These are phyloP conservation scores for Corylus heterophylla DNA, from an alignment of 306 rosid species.

Conservation along the genomic window DNA sequence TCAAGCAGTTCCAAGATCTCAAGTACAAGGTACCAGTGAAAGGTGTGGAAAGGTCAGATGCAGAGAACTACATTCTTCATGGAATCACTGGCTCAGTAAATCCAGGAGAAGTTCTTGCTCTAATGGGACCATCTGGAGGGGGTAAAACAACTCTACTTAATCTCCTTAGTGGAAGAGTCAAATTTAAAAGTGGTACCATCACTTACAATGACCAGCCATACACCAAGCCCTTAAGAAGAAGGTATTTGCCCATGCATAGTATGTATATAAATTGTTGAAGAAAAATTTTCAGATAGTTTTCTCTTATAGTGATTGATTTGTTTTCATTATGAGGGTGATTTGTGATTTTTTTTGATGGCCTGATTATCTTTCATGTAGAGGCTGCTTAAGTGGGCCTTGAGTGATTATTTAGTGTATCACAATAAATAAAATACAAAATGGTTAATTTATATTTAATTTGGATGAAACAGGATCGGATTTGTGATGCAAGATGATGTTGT, in stretches of 20 bases:
- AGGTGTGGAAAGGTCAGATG: not conserved
- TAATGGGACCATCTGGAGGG: constrained; percentile 5
- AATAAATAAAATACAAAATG: not conserved
- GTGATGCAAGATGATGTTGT: constrained; percentile 7
- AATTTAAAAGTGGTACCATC: not conserved
- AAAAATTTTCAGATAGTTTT: no score
- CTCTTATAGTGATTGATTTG: no score
- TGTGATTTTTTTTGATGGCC: no score
- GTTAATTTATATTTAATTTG: not conserved
- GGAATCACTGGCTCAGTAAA: not conserved
- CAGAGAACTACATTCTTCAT: not conserved
- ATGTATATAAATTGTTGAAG: no score
- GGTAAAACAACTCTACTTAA: not conserved
- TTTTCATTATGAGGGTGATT: no score
- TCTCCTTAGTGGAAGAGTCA: not conserved
- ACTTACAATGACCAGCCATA: constrained; percentile 5
- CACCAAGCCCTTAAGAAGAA: not conserved
- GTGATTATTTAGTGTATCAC: no score
- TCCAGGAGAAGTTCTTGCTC: not conserved
- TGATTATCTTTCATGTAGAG: no score
- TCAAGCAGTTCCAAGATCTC: not conserved
- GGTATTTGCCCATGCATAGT: not conserved
- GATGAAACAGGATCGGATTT: not conserved
- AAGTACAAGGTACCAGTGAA: not conserved
- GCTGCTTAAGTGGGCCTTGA: no score